Evolutionary conservation across 352 stramenopile species (phyloP).

Genomic region (Globisporangium abappressorium): DNA sequence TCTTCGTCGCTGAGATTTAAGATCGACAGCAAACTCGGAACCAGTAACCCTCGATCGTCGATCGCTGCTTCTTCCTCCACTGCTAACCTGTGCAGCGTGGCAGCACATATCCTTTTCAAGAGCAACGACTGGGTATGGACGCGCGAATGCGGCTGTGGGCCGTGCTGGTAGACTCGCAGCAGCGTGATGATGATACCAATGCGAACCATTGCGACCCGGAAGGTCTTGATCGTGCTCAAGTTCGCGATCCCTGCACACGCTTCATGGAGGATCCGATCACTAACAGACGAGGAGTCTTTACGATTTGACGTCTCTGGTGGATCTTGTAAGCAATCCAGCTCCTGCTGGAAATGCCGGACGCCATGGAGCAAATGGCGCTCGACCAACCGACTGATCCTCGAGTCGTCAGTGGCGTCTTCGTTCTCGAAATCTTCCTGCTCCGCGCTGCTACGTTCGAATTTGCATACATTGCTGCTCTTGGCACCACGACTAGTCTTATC

Average conservation of each 20-base stretch:
- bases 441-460: neutral
- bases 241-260: slow-evolving; percentile 64
- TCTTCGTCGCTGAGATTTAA: slow-evolving; percentile 57
- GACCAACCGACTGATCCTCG: slow-evolving; percentile 31
- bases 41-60: slow-evolving; percentile 32
- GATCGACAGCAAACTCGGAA: slow-evolving; percentile 58
- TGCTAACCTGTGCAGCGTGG: slow-evolving; percentile 67
- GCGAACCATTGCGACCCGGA: slow-evolving; percentile 56
- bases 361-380: slow-evolving; percentile 62
- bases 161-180: slow-evolving; percentile 33
- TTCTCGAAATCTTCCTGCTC: slow-evolving; percentile 9
- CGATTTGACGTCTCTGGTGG: neutral
- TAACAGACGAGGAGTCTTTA: neutral
- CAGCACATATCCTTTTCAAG: slow-evolving; percentile 48
- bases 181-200: slow-evolving; percentile 52
- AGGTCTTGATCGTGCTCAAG: slow-evolving; percentile 57
- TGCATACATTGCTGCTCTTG: neutral
- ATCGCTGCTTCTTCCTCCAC: slow-evolving; percentile 50
- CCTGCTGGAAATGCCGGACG: slow-evolving; percentile 52
- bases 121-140: slow-evolving; percentile 11
- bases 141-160: slow-evolving; percentile 3
- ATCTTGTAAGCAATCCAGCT: slow-evolving; percentile 35
- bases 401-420: neutral
- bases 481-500: neutral
- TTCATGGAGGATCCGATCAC: slow-evolving; percentile 50